Evolutionary conservation across 148 eudicot genomes (phyloP), one percentile per base, ranked within the genome.

Genomic region (Polygonum aviculare): DNA sequence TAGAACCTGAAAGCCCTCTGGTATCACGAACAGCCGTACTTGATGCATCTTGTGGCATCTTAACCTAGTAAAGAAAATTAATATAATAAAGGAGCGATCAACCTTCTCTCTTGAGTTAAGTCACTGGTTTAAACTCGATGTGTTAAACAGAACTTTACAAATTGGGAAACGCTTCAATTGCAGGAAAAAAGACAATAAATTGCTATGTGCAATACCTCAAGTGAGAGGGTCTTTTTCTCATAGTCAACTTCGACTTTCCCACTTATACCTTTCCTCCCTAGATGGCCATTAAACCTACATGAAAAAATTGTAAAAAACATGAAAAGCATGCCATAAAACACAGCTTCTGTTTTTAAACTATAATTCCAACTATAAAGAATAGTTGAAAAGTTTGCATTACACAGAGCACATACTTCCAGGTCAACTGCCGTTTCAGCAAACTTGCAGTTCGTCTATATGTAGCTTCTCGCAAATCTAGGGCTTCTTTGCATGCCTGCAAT

Each of bases 11-110:
- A 80, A 94, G 95, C 77, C 98, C 98, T 82, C 98, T 86, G 40
- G 98, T 94, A 82, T 94, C 98, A 75, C 83, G 94, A 75, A 94
- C 93, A 76, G 87, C 82, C 77, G 84, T 86, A 41, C 82, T 87
- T 69, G 98, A 94, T 75, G 92, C 92, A 85, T 94, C 98, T 81
- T 94, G 98, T 12, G 98, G 98, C 96, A 94, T 94, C 82, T 84
- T 94, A 48, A 94, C 92, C 98, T 92, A 81, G 76, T 21, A 72
- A 45, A 14, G 31, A 3, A 21, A 57, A 21, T 19, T 21, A 57
- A 21, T 14, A 38, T 14, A 67, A 36, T 67, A 45, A 67, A 33
- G 14, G 35, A 67, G 36, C 2, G 12, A 33, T 63, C 16, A 33
- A 63, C 36, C 39, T 63, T 63, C 18, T 12, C 5, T 31, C 39